Percentiles rank a stretch among this genome's conserved stretches.
Conservation (phyloP, 768 basidiomycete species). For the Gyrodon lividus region DNA sequence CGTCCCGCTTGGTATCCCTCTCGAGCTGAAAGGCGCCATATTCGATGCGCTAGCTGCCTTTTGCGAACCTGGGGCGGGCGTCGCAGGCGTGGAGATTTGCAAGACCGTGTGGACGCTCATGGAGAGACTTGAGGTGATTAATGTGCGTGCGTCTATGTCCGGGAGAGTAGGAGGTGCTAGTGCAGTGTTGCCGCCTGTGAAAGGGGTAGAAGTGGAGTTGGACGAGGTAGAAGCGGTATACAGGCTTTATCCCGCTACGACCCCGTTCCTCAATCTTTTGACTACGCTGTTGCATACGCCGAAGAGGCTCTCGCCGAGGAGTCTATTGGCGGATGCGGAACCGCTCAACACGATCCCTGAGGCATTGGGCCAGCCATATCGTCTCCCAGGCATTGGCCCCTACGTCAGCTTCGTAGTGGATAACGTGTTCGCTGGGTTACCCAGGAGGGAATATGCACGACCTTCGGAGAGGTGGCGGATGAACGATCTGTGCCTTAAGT, state of each 20-base stretch:
- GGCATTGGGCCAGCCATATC: conserved; percentile 73
- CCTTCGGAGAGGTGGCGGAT: conserved; percentile 83
- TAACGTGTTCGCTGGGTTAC: conserved; percentile 79
- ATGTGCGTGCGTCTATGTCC: conserved; percentile 53
- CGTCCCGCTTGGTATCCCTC: conserved; percentile 75
- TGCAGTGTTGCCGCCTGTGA: conserved; percentile 48
- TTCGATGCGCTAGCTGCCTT: conserved; percentile 82
- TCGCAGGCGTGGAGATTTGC: conserved; percentile 74
- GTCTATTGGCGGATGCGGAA: conserved; percentile 56
- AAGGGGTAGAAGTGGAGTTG: conserved; percentile 83
- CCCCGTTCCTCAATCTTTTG: conserved; percentile 83
- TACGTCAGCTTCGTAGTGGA: conserved; percentile 88
- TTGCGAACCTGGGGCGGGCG: conserved; percentile 76
- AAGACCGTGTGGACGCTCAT: conserved; percentile 80
- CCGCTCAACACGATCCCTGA: conserved; percentile 78
- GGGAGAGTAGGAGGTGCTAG: conserved; percentile 27
- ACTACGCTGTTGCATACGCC: conserved; percentile 81
- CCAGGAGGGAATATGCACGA: conserved; percentile 69
- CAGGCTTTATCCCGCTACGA: conserved; percentile 82
- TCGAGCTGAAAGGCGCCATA: conserved; percentile 87
- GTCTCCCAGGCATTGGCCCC: conserved; percentile 76
- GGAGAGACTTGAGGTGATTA: conserved; percentile 83
- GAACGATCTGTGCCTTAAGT: conserved; percentile 81
- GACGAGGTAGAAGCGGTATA: conserved; percentile 83
- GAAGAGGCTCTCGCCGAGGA: conserved; percentile 63